A percentile compares a stretch with the other conserved stretches of the same genome.
Conservation (phyloP, 192 early-diverging fungal genomes). For the Neocallimastix lanati region DNA sequence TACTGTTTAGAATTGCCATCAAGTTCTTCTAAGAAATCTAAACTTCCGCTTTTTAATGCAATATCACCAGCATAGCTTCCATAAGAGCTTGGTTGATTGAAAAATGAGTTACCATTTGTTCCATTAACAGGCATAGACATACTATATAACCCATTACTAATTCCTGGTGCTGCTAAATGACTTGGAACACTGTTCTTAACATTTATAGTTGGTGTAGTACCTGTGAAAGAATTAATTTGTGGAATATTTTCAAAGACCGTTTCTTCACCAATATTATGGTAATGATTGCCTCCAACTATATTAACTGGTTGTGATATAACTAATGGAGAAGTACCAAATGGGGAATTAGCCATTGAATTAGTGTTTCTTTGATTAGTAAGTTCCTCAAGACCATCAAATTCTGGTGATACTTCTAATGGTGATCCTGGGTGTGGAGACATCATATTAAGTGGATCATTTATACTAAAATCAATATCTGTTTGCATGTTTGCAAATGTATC, state of each 20-base stretch:
- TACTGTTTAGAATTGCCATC: not conserved
- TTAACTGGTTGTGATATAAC: not conserved
- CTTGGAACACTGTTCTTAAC: not conserved
- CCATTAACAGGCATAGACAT: slow-evolving; percentile 27
- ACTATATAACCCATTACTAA: slow-evolving; percentile 8
- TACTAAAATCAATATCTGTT: not conserved
- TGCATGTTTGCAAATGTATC: not conserved
- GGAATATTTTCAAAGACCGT: not conserved
- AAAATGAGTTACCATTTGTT: slow-evolving; percentile 5
- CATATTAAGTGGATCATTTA: not conserved
- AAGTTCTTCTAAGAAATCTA: not conserved
- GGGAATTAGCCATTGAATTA: not conserved
- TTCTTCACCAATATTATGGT: not conserved
- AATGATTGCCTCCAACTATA: not conserved
- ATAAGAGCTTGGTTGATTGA: not conserved
- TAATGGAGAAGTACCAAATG: not conserved
- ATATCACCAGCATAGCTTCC: not conserved
- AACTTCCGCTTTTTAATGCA: not conserved
- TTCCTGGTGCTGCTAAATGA: not conserved
- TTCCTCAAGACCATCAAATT: not conserved
- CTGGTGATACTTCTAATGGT: not conserved
- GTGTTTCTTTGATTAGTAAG: not conserved
- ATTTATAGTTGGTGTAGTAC: not conserved
- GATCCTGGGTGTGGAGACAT: not conserved
- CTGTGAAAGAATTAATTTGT: not conserved